Evolutionary conservation across 1,284 basidiomycete species (phyloP).

Genomic region (Heterobasidion occidentale): DNA sequence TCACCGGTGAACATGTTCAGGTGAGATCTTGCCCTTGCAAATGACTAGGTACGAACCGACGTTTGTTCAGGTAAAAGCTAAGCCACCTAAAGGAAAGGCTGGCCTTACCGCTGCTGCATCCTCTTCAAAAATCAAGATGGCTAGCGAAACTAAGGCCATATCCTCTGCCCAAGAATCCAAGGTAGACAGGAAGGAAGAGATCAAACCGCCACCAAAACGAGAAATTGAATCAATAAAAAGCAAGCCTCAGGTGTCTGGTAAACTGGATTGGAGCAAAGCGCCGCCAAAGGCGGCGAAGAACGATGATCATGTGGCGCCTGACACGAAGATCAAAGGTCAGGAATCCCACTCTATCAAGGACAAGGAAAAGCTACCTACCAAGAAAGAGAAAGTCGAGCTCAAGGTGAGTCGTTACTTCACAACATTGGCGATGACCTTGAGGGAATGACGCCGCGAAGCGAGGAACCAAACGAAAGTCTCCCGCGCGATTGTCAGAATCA

Average conservation of each 20-base stretch:
- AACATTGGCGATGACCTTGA: background rate
- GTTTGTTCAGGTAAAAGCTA: background rate
- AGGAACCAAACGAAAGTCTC: constrained; percentile 50
- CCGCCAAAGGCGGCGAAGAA: constrained; percentile 22
- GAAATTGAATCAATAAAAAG: background rate
- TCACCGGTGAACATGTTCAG: constrained; percentile 3
- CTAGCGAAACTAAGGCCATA: background rate
- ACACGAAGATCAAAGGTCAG: background rate
- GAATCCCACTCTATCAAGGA: background rate
- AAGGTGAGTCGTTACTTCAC: constrained; percentile 11
- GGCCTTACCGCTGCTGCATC: background rate
- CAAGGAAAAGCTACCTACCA: constrained; percentile 10
- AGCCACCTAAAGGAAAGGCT: background rate
- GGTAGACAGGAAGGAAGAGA: background rate
- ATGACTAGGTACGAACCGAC: background rate
- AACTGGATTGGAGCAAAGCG: constrained; percentile 59
- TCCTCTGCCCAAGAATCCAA: background rate
- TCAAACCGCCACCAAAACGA: background rate
- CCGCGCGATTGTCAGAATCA: constrained; percentile 30
- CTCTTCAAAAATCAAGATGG: constrained; percentile 1
- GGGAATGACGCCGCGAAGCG: constrained; percentile 26
- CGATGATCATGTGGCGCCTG: background rate
- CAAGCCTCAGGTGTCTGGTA: constrained; percentile 43
- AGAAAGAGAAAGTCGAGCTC: constrained; percentile 11
- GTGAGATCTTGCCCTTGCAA: background rate